Conservation (phyloP, 73 alveolate species). For the Stentor coeruleus region DNA sequence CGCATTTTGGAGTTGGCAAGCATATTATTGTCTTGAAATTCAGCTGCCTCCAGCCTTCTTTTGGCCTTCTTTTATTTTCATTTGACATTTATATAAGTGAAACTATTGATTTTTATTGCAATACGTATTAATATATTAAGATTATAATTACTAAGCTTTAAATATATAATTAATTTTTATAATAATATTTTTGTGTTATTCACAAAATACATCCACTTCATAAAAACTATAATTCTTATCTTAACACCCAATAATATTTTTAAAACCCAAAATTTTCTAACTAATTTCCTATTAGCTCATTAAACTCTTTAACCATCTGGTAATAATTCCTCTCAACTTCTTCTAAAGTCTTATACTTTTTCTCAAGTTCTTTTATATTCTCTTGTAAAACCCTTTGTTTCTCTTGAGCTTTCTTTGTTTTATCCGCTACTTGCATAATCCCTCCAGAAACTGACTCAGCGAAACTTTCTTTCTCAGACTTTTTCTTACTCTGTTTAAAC, state of each 20-base stretch:
- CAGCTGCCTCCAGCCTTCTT: conserved; percentile 24
- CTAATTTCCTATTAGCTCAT: conserved; percentile 5
- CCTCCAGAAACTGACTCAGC: conserved; percentile 14
- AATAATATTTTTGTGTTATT: too few relatives aligned
- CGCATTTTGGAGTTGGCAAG: neutral
- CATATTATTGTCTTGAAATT: neutral
- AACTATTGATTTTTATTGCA: too few relatives aligned
- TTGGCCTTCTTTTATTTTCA: conserved; percentile 1
- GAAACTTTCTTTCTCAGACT: conserved; percentile 1
- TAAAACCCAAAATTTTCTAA: too few relatives aligned
- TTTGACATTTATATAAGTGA: too few relatives aligned
- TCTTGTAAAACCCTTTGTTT: neutral
- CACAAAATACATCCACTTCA: too few relatives aligned
- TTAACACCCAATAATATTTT: neutral
- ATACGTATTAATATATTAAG: too few relatives aligned
- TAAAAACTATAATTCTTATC: too few relatives aligned
- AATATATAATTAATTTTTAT: too few relatives aligned
- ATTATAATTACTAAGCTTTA: too few relatives aligned
- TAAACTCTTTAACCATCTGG: conserved; percentile 17
- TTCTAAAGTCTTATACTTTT: neutral
- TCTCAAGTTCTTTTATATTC: neutral
- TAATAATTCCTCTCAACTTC: conserved; percentile 10
- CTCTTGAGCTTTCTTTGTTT: conserved; percentile 18
- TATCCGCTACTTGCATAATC: neutral
- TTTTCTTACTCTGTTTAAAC: neutral